Evolutionary conservation across 176 grass and related monocot species (phyloP).

Genomic region (Hyparrhenia diplandra): DNA sequence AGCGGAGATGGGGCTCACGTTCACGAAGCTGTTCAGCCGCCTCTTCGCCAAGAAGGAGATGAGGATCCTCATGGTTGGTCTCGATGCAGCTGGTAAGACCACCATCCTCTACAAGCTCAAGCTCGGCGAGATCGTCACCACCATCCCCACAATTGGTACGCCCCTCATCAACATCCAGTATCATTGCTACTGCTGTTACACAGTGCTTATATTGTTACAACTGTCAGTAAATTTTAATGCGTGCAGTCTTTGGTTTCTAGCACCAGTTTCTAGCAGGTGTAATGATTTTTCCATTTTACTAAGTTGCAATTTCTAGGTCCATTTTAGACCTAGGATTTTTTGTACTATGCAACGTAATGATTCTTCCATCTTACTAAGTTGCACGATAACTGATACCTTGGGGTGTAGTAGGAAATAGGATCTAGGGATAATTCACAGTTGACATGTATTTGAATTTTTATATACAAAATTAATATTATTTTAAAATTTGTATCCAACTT

Average conservation of each 20-base stretch:
- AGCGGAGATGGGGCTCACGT: slow-evolving; percentile 75
- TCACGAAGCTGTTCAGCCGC: slow-evolving; percentile 85
- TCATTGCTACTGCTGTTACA: background rate
- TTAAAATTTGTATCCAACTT: background rate
- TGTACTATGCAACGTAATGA: background rate
- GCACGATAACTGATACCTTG: background rate
- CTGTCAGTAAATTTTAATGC: background rate
- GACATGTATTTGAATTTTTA: background rate
- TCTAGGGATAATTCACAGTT: background rate
- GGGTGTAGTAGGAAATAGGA: too few relatives aligned
- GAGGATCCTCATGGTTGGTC: slow-evolving; percentile 89
- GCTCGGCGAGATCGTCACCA: slow-evolving; percentile 90
- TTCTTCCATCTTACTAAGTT: background rate
- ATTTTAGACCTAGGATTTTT: background rate
- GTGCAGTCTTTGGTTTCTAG: background rate
- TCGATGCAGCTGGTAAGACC: slow-evolving; percentile 87
- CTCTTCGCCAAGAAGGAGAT: slow-evolving; percentile 95
- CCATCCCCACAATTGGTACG: slow-evolving; percentile 79
- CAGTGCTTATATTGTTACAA: background rate
- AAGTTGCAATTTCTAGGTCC: background rate
- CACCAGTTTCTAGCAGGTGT: background rate
- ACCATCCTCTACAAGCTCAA: slow-evolving; percentile 95
- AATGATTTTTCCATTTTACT: background rate
- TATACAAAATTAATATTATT: background rate
- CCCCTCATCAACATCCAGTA: background rate